Conservation (phyloP, 2,329 filamentous ascomycete species). For the Hirsutella minnesotensis region DNA sequence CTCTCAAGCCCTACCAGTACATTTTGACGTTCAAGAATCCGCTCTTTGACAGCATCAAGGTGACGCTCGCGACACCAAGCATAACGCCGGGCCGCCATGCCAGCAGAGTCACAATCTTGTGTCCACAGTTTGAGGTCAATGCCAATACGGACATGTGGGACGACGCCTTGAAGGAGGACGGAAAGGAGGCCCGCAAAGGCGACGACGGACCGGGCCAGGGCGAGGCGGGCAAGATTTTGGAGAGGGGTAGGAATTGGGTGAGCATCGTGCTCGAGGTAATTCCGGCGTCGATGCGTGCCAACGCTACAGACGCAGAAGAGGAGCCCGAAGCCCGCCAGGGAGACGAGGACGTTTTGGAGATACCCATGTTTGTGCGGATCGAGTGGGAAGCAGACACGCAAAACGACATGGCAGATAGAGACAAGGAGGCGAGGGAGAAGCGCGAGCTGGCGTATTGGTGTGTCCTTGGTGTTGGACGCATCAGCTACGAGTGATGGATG, state of each 20-base stretch:
- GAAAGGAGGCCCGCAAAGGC: constrained; percentile 23
- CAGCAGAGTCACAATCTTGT: constrained; percentile 80
- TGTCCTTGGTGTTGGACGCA: constrained; percentile 77
- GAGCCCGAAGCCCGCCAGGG: too few species aligned
- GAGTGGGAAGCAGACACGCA: constrained; percentile 73
- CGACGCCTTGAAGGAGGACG: constrained; percentile 61
- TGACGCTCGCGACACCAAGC: constrained; percentile 76
- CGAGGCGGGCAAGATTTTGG: constrained; percentile 94
- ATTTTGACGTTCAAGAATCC: constrained; percentile 88
- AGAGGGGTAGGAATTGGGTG: constrained; percentile 86
- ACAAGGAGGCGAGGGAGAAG: constrained; percentile 59
- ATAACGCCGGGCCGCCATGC: constrained; percentile 65
- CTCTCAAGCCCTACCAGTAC: constrained; percentile 59
- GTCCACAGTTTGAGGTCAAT: constrained; percentile 86
- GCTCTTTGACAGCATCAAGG: constrained; percentile 79
- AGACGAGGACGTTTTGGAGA: constrained; percentile 63
- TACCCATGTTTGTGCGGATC: constrained; percentile 84
- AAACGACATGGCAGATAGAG: constrained; percentile 44
- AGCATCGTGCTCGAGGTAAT: constrained; percentile 88
- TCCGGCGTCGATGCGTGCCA: constrained; percentile 40
- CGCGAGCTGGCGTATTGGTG: constrained; percentile 93
- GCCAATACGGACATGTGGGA: constrained; percentile 85
- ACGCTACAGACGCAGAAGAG: constrained; percentile 16
- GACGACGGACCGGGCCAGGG: constrained; percentile 38
- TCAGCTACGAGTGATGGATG: constrained; percentile 36